These are phyloP conservation scores for Blastobotrys buckinghamii DNA, from an alignment of 1,139 yeast genomes.

Conservation along the genomic window DNA sequence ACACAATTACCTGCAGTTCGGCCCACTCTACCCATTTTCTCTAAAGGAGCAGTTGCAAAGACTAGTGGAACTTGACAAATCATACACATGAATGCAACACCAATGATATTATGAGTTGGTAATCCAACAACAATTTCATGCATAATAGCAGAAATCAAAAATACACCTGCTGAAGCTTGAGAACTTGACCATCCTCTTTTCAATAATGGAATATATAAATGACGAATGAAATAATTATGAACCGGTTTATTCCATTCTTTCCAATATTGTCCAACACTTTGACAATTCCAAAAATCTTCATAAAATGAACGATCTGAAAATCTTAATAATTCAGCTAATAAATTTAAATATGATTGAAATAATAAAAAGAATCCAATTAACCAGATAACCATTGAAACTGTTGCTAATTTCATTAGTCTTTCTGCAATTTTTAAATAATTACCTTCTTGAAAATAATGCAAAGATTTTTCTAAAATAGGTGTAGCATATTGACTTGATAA, in stretches of 20 bases:
- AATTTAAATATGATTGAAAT: conserved; percentile 45
- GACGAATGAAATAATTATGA: conserved; percentile 56
- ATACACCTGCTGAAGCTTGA: conserved; percentile 34
- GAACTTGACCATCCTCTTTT: conserved; percentile 31
- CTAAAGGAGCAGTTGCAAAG: conserved; percentile 37
- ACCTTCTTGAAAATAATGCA: conserved; percentile 26
- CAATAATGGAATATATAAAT: conserved; percentile 45
- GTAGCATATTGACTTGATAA: conserved; percentile 39
- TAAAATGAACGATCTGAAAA: conserved; percentile 68
- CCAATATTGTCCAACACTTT: conserved; percentile 61
- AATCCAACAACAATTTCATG: conserved; percentile 45
- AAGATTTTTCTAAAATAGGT: conserved; percentile 37
- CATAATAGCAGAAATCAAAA: conserved; percentile 39
- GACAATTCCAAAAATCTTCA: conserved; percentile 73
- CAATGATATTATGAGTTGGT: conserved; percentile 42
- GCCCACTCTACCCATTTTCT: conserved; percentile 36
- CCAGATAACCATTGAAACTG: conserved; percentile 40
- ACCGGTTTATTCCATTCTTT: conserved; percentile 65
- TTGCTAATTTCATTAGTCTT: conserved; percentile 36
- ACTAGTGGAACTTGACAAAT: conserved; percentile 40
- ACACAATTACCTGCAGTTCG: conserved; percentile 41
- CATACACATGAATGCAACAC: conserved; percentile 42
- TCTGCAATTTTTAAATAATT: conserved; percentile 32
- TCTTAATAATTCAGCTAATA: conserved; percentile 53
- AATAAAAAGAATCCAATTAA: conserved; percentile 38